Evolutionary conservation across 2,329 filamentous ascomycete genomes (phyloP), one percentile per base, ranked within the genome.

Genomic region (Drechslerella dactyloides): DNA sequence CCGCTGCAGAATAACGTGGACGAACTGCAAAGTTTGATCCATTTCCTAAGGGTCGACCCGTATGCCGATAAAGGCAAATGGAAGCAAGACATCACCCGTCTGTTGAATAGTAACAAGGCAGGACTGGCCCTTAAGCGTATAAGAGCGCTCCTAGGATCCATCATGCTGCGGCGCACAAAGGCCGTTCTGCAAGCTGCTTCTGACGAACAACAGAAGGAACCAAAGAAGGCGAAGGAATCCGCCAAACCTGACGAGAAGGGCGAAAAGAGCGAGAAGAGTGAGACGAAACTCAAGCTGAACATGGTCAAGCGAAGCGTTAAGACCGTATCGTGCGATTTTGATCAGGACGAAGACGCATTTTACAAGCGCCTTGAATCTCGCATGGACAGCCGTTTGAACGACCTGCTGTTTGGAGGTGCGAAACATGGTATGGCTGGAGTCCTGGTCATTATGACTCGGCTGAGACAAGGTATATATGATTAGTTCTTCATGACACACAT

Each of bases 121-220:
- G 90, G 93, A 60, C 85, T 97, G 66, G 93, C 94, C 15, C 96
- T 99, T 78, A 86, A 88, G 56, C 86, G 94, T 50, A 82, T 99
- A 33, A 92, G 96, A 75, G 87, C 89, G 64, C 87, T 96, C 73
- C 82, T 99, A 2, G 89, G 90, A 61, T 93, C 92, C 62, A 96
- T 96, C 81, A 99, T 99, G 94, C 96, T 97, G 82, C 88, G 94
- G n/a, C 87, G 94, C 46, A 97, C 93, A 7, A 99, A 99, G 80
- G 92, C 96, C 21, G 91, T 99, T n/a, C 82, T 99, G 72, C 96
- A 94, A 80, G 90, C 40, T 87, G 89, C 58, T 90, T 91, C 78
- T 76, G 80, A 74, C 81, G 82, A 74, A 78, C 27, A 33, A 33
- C 79, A 79, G 52, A 79, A 75, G 74, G 80, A 79, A 64, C 79